Evolutionary conservation across 2,329 filamentous ascomycete genomes (phyloP).

Genomic region (Apiospora kogelbergensis): DNA sequence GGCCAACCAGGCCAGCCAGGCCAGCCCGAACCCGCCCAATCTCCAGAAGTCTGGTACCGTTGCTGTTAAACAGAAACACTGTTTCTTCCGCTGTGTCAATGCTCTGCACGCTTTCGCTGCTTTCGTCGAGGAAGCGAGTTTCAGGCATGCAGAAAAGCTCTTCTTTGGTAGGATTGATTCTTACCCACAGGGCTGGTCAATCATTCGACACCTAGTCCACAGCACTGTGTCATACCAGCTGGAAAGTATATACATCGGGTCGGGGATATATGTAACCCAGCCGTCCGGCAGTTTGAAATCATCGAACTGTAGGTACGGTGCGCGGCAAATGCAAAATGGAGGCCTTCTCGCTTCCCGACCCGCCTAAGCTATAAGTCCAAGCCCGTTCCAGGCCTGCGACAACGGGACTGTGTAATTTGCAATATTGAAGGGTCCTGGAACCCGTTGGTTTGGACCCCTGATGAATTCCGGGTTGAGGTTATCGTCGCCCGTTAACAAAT

Average conservation of each 20-base stretch:
- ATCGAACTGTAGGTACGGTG: conserved; percentile 2
- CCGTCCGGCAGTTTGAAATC: not conserved
- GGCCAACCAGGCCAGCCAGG: not conserved
- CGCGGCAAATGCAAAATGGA: not conserved
- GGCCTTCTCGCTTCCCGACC: not conserved
- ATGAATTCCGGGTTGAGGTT: not conserved
- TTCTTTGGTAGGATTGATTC: not conserved
- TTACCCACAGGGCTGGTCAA: not conserved
- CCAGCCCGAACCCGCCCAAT: not conserved
- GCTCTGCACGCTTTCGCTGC: not conserved
- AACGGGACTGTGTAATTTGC: conserved; percentile 8
- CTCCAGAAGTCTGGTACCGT: conserved; percentile 3
- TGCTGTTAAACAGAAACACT: conserved; percentile 4
- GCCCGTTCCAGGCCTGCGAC: conserved; percentile 5
- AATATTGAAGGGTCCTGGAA: conserved; percentile 2
- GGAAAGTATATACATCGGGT: conserved; percentile 3
- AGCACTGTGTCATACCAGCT: not conserved
- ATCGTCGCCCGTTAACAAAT: not conserved
- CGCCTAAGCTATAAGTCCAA: not conserved
- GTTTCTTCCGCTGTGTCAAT: not conserved
- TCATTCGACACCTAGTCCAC: conserved; percentile 4
- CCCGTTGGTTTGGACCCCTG: not conserved
- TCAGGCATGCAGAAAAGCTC: not conserved
- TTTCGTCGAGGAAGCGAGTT: conserved; percentile 5
- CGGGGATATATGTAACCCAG: conserved; percentile 2